A percentile compares a stretch with the other conserved stretches of the same genome.
These are phyloP conservation scores for Larix kaempferi DNA, from an alignment of 75 land plant species.

Conservation along the genomic window DNA sequence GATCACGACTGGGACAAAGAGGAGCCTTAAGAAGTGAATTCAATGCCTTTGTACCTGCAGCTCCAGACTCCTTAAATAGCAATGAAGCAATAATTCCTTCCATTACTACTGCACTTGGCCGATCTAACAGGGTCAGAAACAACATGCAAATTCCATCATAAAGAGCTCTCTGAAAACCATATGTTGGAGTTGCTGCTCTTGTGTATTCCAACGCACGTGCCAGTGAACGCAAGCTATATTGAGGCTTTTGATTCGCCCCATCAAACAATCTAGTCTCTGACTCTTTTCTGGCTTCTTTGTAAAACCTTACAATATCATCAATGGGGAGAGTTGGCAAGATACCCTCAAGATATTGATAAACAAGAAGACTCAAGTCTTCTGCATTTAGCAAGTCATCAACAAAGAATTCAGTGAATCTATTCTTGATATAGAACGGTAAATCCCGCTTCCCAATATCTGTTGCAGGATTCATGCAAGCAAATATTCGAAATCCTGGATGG, in stretches of 20 bases:
- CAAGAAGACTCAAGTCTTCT: constrained; percentile 69
- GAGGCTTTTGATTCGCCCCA: constrained; percentile 98
- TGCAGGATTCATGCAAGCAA: constrained; percentile 99
- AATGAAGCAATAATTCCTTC: constrained; percentile 43
- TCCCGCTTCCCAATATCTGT: constrained; percentile 97
- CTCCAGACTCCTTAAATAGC: constrained; percentile 41
- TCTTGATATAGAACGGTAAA: constrained; percentile 63
- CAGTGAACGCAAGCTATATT: constrained; percentile 92
- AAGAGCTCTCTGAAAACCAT: constrained; percentile 67
- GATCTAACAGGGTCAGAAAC: constrained; percentile 75
- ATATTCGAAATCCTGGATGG: constrained; percentile 86
- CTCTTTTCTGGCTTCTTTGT: constrained; percentile 69
- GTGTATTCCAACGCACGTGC: constrained; percentile 88
- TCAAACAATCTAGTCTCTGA: constrained; percentile 84
- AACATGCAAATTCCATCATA: constrained; percentile 99
- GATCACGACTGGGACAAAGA: constrained; percentile 40
- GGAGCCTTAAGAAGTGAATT: constrained; percentile 20
- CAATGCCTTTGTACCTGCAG: constrained; percentile 13
- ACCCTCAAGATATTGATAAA: constrained; percentile 56
- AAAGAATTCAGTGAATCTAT: constrained; percentile 89
- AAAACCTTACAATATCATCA: constrained; percentile 60
- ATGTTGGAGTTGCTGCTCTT: constrained; percentile 43
- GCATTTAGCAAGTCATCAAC: constrained; percentile 82
- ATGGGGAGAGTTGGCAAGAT: constrained; percentile 22
- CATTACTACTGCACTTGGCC: constrained; percentile 70